Conservation (phyloP, 129 eudicot genomes). For the Ambrosia trifida region DNA sequence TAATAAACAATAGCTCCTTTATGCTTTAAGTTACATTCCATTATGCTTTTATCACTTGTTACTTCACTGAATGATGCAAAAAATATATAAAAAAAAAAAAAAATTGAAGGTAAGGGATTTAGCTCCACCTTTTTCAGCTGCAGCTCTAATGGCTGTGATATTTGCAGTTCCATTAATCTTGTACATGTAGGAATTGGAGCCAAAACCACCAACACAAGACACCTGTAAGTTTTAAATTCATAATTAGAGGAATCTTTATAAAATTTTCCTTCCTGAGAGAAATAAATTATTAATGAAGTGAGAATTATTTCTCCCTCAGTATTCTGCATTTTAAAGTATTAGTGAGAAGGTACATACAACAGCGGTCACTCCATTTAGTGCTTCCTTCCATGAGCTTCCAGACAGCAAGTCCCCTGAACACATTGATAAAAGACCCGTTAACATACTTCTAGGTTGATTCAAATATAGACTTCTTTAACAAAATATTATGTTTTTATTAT, state of each 20-base stretch:
- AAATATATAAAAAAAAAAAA: too few species aligned
- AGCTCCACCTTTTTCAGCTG: conserved; percentile 71
- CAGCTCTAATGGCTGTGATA: conserved; percentile 93
- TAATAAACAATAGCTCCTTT: conserved; percentile 2
- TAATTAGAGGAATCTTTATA: conserved; percentile 4
- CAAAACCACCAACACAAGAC: conserved; percentile 97
- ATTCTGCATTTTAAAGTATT: not conserved
- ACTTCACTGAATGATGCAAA: not conserved
- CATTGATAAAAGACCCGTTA: conserved; percentile 10
- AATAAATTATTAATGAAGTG: not conserved
- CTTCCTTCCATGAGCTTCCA: conserved; percentile 78
- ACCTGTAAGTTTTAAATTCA: conserved; percentile 51
- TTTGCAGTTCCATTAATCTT: conserved; percentile 98
- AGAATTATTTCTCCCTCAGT: not conserved
- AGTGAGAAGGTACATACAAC: conserved; percentile 51
- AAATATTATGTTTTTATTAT: not conserved
- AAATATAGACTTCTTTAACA: too few species aligned
- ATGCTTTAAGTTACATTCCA: conserved; percentile 14
- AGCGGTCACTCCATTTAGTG: conserved; percentile 87
- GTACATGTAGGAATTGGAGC: conserved; percentile 91
- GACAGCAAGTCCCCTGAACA: conserved; percentile 76
- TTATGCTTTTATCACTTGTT: conserved; percentile 11
- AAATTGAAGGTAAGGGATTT: not conserved
- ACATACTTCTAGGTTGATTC: not conserved
- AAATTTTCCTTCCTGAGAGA: not conserved